A percentile compares a stretch with the other conserved stretches of the same genome.
Conservation (phyloP, 768 basidiomycete species). For the Rhodotorula babjevae region DNA sequence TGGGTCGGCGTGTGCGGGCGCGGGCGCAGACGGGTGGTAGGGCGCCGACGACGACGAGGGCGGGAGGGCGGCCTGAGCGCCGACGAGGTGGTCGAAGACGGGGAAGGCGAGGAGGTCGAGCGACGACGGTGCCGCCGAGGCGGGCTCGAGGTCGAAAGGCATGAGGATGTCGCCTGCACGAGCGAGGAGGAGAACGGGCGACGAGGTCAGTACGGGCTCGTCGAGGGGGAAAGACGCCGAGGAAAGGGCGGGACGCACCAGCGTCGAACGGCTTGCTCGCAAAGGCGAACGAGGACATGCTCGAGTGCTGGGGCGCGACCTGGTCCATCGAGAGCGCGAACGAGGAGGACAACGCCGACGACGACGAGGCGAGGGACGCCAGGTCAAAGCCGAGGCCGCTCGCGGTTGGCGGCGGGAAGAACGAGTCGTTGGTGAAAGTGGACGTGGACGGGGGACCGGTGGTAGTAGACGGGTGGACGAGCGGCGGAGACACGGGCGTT, state of each 20-base stretch:
- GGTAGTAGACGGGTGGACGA: too few relatives aligned
- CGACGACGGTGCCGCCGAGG: neutral
- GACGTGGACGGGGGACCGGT: neutral
- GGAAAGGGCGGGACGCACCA: conserved; percentile 7
- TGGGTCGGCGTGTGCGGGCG: neutral
- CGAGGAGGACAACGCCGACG: neutral
- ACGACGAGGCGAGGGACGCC: too few relatives aligned
- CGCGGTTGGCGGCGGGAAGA: neutral
- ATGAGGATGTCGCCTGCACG: conserved; percentile 1
- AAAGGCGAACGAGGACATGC: neutral
- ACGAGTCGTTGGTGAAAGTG: neutral
- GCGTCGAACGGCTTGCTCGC: conserved; percentile 22
- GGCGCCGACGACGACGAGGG: too few relatives aligned
- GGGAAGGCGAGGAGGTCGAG: neutral
- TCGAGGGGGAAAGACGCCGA: conserved; percentile 14
- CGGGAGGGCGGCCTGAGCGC: too few relatives aligned
- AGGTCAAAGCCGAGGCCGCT: too few relatives aligned
- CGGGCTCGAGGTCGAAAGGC: neutral
- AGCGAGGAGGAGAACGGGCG: too few relatives aligned
- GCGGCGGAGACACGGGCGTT: neutral
- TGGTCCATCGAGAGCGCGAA: neutral
- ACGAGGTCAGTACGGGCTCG: too few relatives aligned
- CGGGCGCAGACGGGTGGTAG: neutral
- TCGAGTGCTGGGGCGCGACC: conserved; percentile 8
- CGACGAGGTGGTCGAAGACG: too few relatives aligned